Percentiles rank a stretch among this genome's conserved stretches.
Conservation (phyloP, 495 filamentous ascomycete genomes). For the Talaromyces ruber region DNA sequence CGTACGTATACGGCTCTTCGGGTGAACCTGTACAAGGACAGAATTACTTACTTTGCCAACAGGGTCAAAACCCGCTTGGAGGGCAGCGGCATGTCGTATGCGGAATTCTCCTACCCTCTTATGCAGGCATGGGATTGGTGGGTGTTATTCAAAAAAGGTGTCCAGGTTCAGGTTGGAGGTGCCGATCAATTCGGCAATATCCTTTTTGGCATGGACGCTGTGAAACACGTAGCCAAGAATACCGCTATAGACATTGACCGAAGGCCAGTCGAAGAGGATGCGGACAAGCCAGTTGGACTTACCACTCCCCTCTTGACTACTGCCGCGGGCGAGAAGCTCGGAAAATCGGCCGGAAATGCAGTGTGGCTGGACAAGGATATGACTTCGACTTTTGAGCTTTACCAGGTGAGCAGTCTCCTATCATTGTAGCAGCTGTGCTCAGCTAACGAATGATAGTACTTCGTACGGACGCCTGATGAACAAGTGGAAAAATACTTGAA, state of each 20-base stretch:
- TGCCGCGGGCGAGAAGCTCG: slow-evolving; percentile 79
- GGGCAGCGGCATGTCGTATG: slow-evolving; percentile 85
- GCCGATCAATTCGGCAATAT: slow-evolving; percentile 98
- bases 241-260: slow-evolving; percentile 20
- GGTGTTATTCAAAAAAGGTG: slow-evolving; percentile 57
- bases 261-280: slow-evolving; percentile 20
- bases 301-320: slow-evolving; percentile 87
- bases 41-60: slow-evolving; percentile 12
- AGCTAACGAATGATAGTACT: slow-evolving; percentile 50
- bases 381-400: slow-evolving; percentile 79
- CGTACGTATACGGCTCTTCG: slow-evolving; percentile 48
- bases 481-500: slow-evolving; percentile 74
- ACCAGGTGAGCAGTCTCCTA: slow-evolving; percentile 43
- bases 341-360: slow-evolving; percentile 91
- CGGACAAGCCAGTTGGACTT: slow-evolving; percentile 62
- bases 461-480: slow-evolving; percentile 72
- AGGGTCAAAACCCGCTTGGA: slow-evolving; percentile 78
- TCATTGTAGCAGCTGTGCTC: not conserved
- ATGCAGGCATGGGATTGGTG: slow-evolving; percentile 98
- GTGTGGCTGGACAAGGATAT: slow-evolving; percentile 81
- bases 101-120: slow-evolving; percentile 88
- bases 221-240: slow-evolving; percentile 60
- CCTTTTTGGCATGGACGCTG: slow-evolving; percentile 74
- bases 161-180: slow-evolving; percentile 84
- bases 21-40: not conserved